A percentile compares a stretch with the other conserved stretches of the same genome.
phyloP scores from a whole-genome alignment of 257 asterid species.

The Catharanthus roseus region DNA sequence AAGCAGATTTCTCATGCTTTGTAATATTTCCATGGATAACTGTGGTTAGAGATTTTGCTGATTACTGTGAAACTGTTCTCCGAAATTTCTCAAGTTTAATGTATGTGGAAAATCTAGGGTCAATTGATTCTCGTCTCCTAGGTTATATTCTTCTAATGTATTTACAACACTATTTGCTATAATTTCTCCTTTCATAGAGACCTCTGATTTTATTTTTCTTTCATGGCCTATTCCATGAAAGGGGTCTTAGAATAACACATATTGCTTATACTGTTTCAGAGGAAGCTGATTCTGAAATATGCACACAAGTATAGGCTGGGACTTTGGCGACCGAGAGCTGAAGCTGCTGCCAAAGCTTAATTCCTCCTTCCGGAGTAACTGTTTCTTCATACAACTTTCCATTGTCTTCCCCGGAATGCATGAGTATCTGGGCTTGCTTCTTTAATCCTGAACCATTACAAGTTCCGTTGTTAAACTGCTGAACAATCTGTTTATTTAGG shows the following conservation, averaged over 20 bases:
- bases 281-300: conserved; percentile 76
- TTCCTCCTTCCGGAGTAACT: conserved; percentile 5
- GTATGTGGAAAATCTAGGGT: too few species aligned
- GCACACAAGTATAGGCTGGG: conserved; percentile 91
- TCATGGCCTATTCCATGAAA: neutral
- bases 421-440: neutral
- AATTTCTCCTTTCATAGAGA: neutral
- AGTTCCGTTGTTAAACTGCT: too few species aligned
- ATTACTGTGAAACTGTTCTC: too few species aligned
- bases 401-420: neutral
- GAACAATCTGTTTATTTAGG: neutral
- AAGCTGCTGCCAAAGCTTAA: conserved; percentile 45
- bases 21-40: too few species aligned
- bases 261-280: conserved; percentile 39
- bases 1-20: too few species aligned
- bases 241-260: neutral
- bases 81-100: too few species aligned
- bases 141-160: neutral
- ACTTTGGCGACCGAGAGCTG: conserved; percentile 82
- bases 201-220: neutral
- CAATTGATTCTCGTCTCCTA: too few species aligned
- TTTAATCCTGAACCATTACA: neutral
- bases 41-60: too few species aligned
- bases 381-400: neutral
- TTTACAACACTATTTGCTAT: neutral